Base-by-base conservation (phyloP, 129 eudicot species). In the Chrysanthemum lavandulifolium region DNA sequence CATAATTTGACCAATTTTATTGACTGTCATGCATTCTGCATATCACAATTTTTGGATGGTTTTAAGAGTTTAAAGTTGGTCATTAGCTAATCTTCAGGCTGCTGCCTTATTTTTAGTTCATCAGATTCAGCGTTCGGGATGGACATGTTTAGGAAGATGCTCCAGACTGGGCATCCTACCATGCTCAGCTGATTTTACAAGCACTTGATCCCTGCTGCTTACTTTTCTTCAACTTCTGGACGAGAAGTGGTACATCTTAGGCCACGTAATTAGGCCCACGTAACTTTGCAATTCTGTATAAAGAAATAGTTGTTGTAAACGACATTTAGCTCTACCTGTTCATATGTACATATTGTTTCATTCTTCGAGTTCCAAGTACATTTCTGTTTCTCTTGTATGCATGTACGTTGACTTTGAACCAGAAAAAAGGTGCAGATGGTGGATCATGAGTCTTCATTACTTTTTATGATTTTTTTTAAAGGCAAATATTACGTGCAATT, bases 131-230 rank as follows among this genome's bases (percentile, higher is more conserved):
- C 99, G n/a, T 94, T 94, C 67, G 99, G 96, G 82, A 90, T 92
- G 98, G 98, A 92, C 83, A 89, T 94, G 96, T 80, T 94, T 72
- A 94, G 88, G 85, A 88, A 97, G 97, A 94, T 94, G 97, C 99
- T 94, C 73, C 99, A 94, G 80, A 90, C 99, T 55, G 99, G 99
- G 65, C 96, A 94, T 75, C 99, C 99, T 8, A 86, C 93, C 60
- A 94, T 94, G 99, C 97, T 94, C 82, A 90, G 99, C 84, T 94
- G 89, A 94, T 71, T 23, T 13, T 10, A 59, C 9, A 65, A 58
- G 33, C 60, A 65, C 73, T 75, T 48, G 55, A 21, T 36, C 74
- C 63, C 73, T 10, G 54, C 21, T 63, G 64, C 52, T 74, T 10
- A 50, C 52, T 51, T 51, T 23, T 75, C 67, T 19, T 48, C 68